Conservation (phyloP, 2,329 filamentous ascomycete species). For the Aspergillus quadricinctus region DNA sequence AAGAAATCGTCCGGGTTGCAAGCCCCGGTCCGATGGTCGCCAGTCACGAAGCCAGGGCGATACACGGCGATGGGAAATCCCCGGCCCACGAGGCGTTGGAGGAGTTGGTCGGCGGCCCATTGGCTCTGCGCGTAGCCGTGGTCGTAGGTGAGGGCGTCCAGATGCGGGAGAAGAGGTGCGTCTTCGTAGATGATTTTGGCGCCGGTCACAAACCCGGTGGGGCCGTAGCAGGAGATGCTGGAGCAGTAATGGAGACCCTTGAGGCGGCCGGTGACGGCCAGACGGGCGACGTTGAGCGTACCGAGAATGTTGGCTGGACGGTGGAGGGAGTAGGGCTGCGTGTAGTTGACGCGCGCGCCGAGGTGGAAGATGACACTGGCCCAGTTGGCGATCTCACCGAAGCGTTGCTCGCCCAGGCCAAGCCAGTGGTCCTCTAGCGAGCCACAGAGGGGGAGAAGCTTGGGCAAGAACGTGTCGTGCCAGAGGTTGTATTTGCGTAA, state of each 20-base stretch:
- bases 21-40: constrained; percentile 60
- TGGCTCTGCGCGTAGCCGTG: constrained; percentile 86
- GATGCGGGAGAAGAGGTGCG: constrained; percentile 13
- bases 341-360: constrained; percentile 70
- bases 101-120: constrained; percentile 66
- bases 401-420: constrained; percentile 23
- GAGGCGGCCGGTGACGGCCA: constrained; percentile 51
- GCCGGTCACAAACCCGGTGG: constrained; percentile 20
- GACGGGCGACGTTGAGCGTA: constrained; percentile 65
- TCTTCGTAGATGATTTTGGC: constrained; percentile 15
- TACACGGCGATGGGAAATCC: constrained; percentile 69
- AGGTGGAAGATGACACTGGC: constrained; percentile 73
- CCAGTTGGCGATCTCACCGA: constrained; percentile 47
- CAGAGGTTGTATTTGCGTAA: constrained; percentile 10
- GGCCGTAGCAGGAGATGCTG: constrained; percentile 21
- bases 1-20: constrained; percentile 78
- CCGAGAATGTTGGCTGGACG: constrained; percentile 67
- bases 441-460: constrained; percentile 40
- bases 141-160: constrained; percentile 43
- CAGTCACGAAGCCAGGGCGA: constrained; percentile 75
- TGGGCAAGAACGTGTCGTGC: constrained; percentile 2
- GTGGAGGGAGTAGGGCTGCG: constrained; percentile 66
- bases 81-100: constrained; percentile 66
- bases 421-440: constrained; percentile 65
- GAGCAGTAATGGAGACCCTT: constrained; percentile 24